These are phyloP conservation scores for Amyloporia xantha DNA, from an alignment of 768 basidiomycete genomes.

Conservation along the genomic window DNA sequence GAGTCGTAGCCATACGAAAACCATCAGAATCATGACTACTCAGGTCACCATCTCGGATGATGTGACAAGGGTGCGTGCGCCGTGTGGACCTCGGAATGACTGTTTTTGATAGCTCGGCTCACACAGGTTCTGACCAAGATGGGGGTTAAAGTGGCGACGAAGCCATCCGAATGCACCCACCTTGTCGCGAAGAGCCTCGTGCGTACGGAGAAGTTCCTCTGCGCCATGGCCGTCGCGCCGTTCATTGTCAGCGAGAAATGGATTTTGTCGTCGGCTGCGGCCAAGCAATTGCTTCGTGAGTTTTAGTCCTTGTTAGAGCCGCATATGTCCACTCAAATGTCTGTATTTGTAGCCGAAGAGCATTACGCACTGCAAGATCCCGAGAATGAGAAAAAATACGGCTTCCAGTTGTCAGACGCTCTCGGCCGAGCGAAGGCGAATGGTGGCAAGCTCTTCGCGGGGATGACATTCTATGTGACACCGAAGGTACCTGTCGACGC, in stretches of 20 bases:
- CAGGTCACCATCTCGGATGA: constrained; percentile 52
- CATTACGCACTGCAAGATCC: constrained; percentile 56
- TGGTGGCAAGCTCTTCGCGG: constrained; percentile 51
- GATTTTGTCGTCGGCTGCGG: constrained; percentile 53
- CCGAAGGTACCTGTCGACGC: constrained; percentile 51
- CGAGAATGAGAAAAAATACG: constrained; percentile 57
- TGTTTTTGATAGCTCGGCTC: too few species aligned
- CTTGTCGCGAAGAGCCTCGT: constrained; percentile 62
- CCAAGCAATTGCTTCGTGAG: constrained; percentile 59
- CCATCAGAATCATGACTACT: constrained; percentile 60
- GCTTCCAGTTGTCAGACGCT: constrained; percentile 55
- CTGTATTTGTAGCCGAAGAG: constrained; percentile 45
- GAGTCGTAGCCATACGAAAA: constrained; percentile 11
- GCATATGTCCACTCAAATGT: background rate
- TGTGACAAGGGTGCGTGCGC: constrained; percentile 46
- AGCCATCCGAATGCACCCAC: constrained; percentile 70
- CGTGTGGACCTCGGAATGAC: background rate
- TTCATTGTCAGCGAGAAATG: constrained; percentile 62
- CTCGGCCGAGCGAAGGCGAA: constrained; percentile 49
- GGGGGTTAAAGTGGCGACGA: constrained; percentile 58
- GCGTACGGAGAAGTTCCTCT: constrained; percentile 85
- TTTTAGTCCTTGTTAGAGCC: constrained; percentile 6
- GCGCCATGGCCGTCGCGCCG: constrained; percentile 59
- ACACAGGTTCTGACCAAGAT: constrained; percentile 53
- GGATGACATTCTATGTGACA: constrained; percentile 71